These are phyloP conservation scores for Candida neerlandica DNA, from an alignment of 1,139 yeast genomes.

Conservation along the genomic window DNA sequence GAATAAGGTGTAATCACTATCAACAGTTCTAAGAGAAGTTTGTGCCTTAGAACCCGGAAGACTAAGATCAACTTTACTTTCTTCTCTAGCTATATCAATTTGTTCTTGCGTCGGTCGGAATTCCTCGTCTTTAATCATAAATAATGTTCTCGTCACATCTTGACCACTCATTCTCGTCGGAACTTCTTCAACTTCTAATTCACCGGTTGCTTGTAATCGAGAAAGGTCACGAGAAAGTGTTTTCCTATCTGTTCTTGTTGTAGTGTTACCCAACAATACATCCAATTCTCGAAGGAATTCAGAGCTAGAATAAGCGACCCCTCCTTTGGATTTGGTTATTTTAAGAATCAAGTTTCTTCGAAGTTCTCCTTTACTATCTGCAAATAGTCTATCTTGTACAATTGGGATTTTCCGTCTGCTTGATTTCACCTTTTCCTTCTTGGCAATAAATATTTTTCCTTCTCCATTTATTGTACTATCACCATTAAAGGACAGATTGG, in stretches of 20 bases:
- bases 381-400: neutral
- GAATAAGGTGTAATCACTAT: constrained; percentile 33
- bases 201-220: constrained; percentile 23
- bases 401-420: neutral
- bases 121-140: constrained; percentile 31
- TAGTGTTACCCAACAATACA: constrained; percentile 32
- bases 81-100: constrained; percentile 28
- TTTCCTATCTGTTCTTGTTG: constrained; percentile 46
- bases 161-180: constrained; percentile 33
- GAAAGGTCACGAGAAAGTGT: constrained; percentile 51
- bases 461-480: neutral
- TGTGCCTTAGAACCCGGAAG: constrained; percentile 1
- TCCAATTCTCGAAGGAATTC: constrained; percentile 41
- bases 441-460: neutral
- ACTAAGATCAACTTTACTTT: constrained; percentile 19
- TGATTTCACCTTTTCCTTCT: neutral
- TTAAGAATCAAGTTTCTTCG: constrained; percentile 39
- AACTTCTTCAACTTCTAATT: constrained; percentile 32
- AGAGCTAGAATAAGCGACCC: constrained; percentile 42
- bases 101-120: constrained; percentile 30
- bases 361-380: constrained; percentile 26
- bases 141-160: constrained; percentile 33
- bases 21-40: constrained; percentile 26
- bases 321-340: constrained; percentile 42
- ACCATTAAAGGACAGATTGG: neutral